Base-by-base conservation (phyloP, 176 grass and related monocot genomes). In the Olyra latifolia region DNA sequence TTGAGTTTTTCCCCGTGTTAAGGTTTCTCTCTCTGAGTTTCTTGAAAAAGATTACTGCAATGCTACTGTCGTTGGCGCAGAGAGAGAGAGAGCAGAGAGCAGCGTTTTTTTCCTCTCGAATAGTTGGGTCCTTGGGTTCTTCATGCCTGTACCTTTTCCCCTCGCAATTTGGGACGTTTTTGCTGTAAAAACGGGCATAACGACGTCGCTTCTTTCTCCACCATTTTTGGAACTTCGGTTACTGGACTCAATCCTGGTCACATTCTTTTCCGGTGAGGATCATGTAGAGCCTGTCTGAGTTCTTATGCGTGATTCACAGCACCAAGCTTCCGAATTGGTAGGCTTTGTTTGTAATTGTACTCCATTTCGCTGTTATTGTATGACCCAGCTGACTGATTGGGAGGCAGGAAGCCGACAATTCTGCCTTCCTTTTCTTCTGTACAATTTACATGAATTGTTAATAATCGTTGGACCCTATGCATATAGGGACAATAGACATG, bases 161-260 rank as follows among this genome's bases (percentile, higher is more conserved):
- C 17, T 23, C 15, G 74, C 66, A 40, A 22, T 71, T 47, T 41
- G 80, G 2, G 80, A n/a, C 59, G 14, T 79, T 66, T 64, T 6
- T 50, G 56, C 35, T 1, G 10, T 71, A 25, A 4, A 35, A 64
- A 57, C 79, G 58, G 24, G 29, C 32, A 35, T 35, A 35, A 35
- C 32, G 32, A 35, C 67, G 74, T 66, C 58, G 16, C 77, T 28
- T 27, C 32, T n/a, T 52, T 14, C 53, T 71, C 22, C 32, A 14
- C 72, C 16, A 14, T 32, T 65, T 65, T 56, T 41, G 64, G 74
- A 15, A 27, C 56, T 78, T 79, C 49, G 41, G 80, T 83, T 67
- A 79, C 48, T 59, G 50, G 39, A 57, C 58, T 77, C 80, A 38
- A 28, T 39, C 65, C 3, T 63, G 17, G 47, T 67, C 7, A 28